Evolutionary conservation across 768 basidiomycete genomes (phyloP), one percentile per base, ranked within the genome.

Genomic region (Floccularia luteovirens): DNA sequence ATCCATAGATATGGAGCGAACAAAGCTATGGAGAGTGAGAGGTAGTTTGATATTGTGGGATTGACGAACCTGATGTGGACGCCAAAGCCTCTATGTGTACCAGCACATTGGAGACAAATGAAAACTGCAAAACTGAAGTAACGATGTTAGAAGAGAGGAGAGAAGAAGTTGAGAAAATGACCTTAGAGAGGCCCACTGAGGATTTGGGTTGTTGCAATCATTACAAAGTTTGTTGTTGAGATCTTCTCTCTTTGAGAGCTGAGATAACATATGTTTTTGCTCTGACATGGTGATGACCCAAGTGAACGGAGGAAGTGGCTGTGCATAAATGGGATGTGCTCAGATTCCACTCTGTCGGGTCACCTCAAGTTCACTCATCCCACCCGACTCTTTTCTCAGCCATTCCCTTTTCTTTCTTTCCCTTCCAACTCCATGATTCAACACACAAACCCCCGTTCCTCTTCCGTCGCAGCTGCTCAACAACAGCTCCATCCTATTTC

Each of bases 1-100:
- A 63, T 96, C 93, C 93, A 96, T 97, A 39, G 91, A 91, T 47
- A 92, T 78, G 30, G 88, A 90, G 56, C 92, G 74, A 41, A 94
- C 89, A 61, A 92, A 94, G 58, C 86, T 89, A 61, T 32, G 46
- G 24, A 47, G 42, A 49, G 50, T 38, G 51, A 40, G 37, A 37
- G 10, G 38, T 14, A 38, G 36, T 39, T n/a, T 17, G 13, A 27
- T 45, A 51, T 48, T 34, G 45, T 36, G 24, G 38, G 27, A 48
- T 38, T 27, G 8, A 1, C 63, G 50, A 48, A 66, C 86, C 83
- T 88, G 57, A 97, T 78, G 60, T 98, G 94, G 12, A 96, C 92
- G 31, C 94, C 94, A 55, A 96, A 90, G 2, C 89, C 83, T 64
- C 89, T 67, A 62, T 93, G 92, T 28, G 75, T 64, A 24, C 86